Conservation (phyloP, 805 yeast genomes). For the Yarrowia porcina region DNA sequence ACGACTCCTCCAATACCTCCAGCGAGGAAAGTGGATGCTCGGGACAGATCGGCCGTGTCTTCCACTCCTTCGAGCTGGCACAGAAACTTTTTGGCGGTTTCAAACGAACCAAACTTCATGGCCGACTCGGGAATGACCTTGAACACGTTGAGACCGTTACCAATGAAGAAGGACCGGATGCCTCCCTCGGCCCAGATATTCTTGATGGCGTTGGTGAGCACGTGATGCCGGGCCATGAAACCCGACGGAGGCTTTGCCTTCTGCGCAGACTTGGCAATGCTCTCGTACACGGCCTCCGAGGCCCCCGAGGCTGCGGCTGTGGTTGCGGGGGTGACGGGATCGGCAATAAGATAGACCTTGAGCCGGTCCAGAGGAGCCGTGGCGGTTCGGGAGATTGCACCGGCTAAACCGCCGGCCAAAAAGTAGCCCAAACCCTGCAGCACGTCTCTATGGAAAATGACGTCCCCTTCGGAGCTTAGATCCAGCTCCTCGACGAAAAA, state of each 20-base stretch:
- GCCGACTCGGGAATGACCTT: conserved; percentile 97
- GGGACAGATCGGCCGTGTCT: conserved; percentile 67
- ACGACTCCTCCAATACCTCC: conserved; percentile 97
- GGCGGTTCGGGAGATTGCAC: conserved; percentile 91
- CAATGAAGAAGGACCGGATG: conserved; percentile 81
- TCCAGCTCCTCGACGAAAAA: conserved; percentile 80
- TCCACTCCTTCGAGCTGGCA: conserved; percentile 72
- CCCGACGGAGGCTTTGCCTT: not conserved
- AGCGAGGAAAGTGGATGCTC: conserved; percentile 76
- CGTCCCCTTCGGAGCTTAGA: conserved; percentile 87
- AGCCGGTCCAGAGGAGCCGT: conserved; percentile 97
- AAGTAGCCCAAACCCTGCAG: conserved; percentile 86
- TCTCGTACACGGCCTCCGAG: not conserved
- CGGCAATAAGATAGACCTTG: conserved; percentile 88
- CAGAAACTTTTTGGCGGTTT: conserved; percentile 71
- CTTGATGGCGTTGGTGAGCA: conserved; percentile 60
- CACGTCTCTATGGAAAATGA: conserved; percentile 73
- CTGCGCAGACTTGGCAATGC: not conserved
- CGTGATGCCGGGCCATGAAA: conserved; percentile 39
- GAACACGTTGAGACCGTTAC: conserved; percentile 88
- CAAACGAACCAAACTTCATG: conserved; percentile 95
- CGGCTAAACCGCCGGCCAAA: conserved; percentile 91
- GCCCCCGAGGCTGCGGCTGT: conserved; percentile 43
- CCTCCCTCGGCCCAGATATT: conserved; percentile 89
- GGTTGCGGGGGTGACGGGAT: conserved; percentile 43